These are phyloP conservation scores for Wakefieldia striispora DNA, from an alignment of 768 basidiomycete genomes.

Conservation along the genomic window DNA sequence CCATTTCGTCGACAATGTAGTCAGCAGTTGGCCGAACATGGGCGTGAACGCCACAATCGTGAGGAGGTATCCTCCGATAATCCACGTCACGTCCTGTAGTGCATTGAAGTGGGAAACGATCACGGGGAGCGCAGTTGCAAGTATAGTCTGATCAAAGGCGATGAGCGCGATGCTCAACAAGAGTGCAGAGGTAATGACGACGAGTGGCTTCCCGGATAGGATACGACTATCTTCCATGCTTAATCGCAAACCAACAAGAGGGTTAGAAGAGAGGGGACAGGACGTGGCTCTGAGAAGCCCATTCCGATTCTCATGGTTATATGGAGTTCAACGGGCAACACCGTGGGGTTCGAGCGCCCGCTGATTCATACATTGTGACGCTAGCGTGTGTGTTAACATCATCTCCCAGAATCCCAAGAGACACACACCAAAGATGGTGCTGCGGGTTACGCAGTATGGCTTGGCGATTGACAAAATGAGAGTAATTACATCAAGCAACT, in stretches of 20 bases:
- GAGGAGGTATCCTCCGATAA: constrained; percentile 65
- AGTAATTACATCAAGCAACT: no score
- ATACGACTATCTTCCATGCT: constrained; percentile 6
- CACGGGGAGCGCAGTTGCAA: constrained; percentile 53
- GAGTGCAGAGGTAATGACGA: constrained; percentile 6
- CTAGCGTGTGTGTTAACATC: no score
- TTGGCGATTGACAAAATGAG: no score
- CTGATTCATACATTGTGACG: no score
- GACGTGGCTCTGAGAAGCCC: no score
- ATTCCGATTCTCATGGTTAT: no score
- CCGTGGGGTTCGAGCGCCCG: no score
- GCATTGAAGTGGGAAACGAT: constrained; percentile 11
- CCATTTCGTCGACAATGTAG: constrained; percentile 12
- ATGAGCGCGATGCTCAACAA: constrained; percentile 9
- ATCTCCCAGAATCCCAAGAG: no score
- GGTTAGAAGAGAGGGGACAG: neutral
- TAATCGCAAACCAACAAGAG: no score
- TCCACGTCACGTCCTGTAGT: constrained; percentile 42
- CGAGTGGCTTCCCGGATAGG: constrained; percentile 3
- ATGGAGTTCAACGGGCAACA: no score
- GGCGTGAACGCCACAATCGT: constrained; percentile 37
- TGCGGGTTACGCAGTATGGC: no score
- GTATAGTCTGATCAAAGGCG: constrained; percentile 43
- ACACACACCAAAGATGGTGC: no score
- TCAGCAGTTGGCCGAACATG: constrained; percentile 8